A percentile compares a stretch with the other conserved stretches of the same genome.
phyloP scores from a whole-genome alignment of 2,329 filamentous ascomycete species.

The Botryotinia globosa region DNA sequence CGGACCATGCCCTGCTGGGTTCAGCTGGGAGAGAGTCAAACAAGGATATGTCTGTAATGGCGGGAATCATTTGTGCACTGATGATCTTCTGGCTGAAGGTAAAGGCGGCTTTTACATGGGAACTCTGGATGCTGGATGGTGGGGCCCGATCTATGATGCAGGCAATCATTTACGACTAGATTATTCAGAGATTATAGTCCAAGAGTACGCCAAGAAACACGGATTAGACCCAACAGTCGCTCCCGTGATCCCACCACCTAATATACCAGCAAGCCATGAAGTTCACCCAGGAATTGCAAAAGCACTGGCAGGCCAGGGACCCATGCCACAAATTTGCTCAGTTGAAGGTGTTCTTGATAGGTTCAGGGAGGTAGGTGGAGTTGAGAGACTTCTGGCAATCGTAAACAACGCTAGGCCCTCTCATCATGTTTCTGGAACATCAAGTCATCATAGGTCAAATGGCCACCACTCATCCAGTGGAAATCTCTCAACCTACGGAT shows the following conservation, averaged over 20 bases:
- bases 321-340: neutral
- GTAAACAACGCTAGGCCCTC: neutral
- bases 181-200: neutral
- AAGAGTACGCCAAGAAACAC: neutral
- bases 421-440: neutral
- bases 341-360: neutral
- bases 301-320: neutral
- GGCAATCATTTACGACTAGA: accelerated
- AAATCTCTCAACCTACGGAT: no score
- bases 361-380: neutral
- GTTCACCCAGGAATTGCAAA: conserved; percentile 11
- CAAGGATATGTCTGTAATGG: conserved; percentile 29
- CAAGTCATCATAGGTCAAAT: neutral
- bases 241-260: neutral
- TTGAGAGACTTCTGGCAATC: neutral
- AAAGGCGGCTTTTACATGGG: conserved; percentile 25
- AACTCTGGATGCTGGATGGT: conserved; percentile 8
- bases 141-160: neutral
- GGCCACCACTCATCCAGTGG: neutral
- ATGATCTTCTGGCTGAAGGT: conserved; percentile 28
- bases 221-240: neutral
- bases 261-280: neutral
- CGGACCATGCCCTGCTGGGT: conserved; percentile 22
- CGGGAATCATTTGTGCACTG: conserved; percentile 24
- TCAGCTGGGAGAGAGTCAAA: conserved; percentile 22